phyloP scores from a whole-genome alignment of 129 eudicot genomes.

The Saposhnikovia divaricata region DNA sequence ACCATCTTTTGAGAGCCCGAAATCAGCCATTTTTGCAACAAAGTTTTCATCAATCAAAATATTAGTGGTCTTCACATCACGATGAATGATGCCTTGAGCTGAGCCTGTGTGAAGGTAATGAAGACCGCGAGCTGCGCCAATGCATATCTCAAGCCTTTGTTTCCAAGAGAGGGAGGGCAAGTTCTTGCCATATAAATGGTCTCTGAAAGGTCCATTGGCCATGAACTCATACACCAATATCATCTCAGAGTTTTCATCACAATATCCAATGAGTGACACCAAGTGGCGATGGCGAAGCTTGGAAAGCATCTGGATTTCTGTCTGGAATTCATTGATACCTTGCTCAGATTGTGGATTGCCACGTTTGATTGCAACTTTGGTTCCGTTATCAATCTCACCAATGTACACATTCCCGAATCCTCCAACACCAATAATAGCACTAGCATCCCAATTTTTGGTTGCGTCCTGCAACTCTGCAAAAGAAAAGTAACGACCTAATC shows the following conservation, averaged over 20 bases:
- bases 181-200: constrained; percentile 75
- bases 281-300: constrained; percentile 92
- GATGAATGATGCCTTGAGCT: constrained; percentile 74
- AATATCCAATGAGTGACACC: constrained; percentile 86
- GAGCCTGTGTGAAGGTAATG: constrained; percentile 94
- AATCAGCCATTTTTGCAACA: constrained; percentile 86
- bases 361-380: constrained; percentile 72
- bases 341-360: constrained; percentile 95
- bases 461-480: constrained; percentile 63
- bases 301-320: constrained; percentile 84
- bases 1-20: constrained; percentile 81
- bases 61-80: constrained; percentile 90
- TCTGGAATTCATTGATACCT: constrained; percentile 85
- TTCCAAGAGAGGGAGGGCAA: constrained; percentile 62
- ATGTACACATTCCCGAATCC: constrained; percentile 88
- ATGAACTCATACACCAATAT: constrained; percentile 85
- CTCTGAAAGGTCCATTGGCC: constrained; percentile 83
- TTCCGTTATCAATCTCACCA: constrained; percentile 61
- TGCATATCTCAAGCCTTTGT: constrained; percentile 77
- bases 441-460: constrained; percentile 66
- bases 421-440: constrained; percentile 69
- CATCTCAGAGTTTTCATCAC: constrained; percentile 87
- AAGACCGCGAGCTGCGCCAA: constrained; percentile 90
- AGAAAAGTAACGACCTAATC: constrained; percentile 65
- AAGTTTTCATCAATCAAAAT: constrained; percentile 74